Conservation (phyloP, 179 eudicot species). For the Spergularia azorica region DNA sequence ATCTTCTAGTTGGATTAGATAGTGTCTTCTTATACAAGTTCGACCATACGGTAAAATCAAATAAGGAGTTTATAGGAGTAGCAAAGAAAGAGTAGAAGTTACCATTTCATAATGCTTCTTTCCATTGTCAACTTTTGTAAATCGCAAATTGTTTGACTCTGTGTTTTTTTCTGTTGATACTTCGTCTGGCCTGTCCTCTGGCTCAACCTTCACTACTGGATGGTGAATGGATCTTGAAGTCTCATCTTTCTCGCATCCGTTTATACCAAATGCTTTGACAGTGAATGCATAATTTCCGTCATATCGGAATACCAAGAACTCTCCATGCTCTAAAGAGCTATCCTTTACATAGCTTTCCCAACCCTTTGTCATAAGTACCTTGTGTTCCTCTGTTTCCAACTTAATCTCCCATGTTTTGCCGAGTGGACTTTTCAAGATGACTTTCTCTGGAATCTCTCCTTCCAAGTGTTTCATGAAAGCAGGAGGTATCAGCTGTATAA, state of each 20-base stretch:
- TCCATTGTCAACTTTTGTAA: neutral
- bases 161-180: too few relatives aligned
- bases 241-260: conserved; percentile 19
- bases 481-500: conserved; percentile 23
- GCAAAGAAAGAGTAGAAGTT: neutral
- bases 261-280: conserved; percentile 24
- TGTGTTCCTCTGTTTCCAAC: conserved; percentile 11
- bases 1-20: too few relatives aligned
- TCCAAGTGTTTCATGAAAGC: conserved; percentile 7
- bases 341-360: conserved; percentile 33
- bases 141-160: neutral
- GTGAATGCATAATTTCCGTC: conserved; percentile 14
- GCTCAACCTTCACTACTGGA: neutral
- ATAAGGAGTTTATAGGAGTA: neutral
- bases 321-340: conserved; percentile 21
- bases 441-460: neutral
- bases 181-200: neutral
- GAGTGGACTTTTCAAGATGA: neutral
- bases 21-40: too few relatives aligned
- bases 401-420: conserved; percentile 29
- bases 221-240: neutral
- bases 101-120: neutral
- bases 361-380: conserved; percentile 27
- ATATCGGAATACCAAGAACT: conserved; percentile 29
- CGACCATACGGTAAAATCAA: too few relatives aligned